A percentile compares a stretch with the other conserved stretches of the same genome.
phyloP scores from a whole-genome alignment of 2,329 filamentous ascomycete genomes.

The Calonectria multiphialidica region DNA sequence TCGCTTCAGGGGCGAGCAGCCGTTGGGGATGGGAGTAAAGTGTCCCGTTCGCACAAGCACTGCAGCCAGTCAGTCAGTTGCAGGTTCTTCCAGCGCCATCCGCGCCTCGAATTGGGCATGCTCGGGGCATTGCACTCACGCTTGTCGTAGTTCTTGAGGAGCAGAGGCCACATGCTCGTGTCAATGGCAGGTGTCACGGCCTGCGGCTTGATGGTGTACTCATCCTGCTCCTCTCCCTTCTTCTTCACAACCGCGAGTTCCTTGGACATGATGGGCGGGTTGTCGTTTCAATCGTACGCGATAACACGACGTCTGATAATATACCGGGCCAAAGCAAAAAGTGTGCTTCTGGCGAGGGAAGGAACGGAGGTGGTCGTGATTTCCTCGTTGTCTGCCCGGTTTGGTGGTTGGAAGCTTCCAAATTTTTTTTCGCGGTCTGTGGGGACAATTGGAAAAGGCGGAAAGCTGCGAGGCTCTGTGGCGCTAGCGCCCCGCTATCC shows the following conservation, averaged over 20 bases:
- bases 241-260: constrained; percentile 53
- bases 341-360: constrained; percentile 43
- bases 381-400: constrained; percentile 48
- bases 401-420: constrained; percentile 47
- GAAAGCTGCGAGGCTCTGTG: constrained; percentile 43
- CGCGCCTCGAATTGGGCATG: constrained; percentile 5
- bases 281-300: constrained; percentile 25
- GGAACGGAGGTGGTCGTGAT: constrained; percentile 44
- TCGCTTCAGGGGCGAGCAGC: constrained; percentile 90
- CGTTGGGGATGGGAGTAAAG: constrained; percentile 96
- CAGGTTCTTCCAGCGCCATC: constrained; percentile 24
- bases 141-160: constrained; percentile 96
- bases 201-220: constrained; percentile 94
- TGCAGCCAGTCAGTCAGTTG: constrained; percentile 53
- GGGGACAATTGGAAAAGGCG: constrained; percentile 36
- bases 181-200: constrained; percentile 81
- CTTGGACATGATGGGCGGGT: constrained; percentile 56
- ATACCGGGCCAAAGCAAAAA: constrained; percentile 44
- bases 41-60: constrained; percentile 94
- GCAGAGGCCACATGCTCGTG: constrained; percentile 91
- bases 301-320: constrained; percentile 35
- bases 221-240: constrained; percentile 67
- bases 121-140: constrained; percentile 66
- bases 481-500: constrained; percentile 21
- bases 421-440: constrained; percentile 51